Percentiles rank a stretch among this genome's conserved stretches.
Evolutionary conservation across 2,329 filamentous ascomycete species (phyloP).

Genomic region (Cercospora janseana): DNA sequence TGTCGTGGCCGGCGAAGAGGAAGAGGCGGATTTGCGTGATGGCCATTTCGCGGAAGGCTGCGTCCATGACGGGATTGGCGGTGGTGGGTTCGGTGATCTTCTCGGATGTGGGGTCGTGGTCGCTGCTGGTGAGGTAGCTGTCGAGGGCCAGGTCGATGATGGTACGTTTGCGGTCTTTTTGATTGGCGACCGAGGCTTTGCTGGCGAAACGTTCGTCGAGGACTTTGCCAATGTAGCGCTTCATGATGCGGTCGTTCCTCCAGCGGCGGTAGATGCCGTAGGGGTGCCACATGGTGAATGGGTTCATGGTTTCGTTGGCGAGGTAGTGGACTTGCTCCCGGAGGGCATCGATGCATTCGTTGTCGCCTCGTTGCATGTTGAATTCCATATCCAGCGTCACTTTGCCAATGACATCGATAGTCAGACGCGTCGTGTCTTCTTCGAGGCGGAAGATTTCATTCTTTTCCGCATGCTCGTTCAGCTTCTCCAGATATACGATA

Average conservation of each 20-base stretch:
- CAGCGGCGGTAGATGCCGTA: slow-evolving; percentile 25
- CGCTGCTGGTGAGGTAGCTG: slow-evolving; percentile 38
- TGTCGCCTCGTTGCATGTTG: slow-evolving; percentile 36
- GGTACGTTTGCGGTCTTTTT: slow-evolving; percentile 23
- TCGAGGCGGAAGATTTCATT: slow-evolving; percentile 44
- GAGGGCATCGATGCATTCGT: slow-evolving; percentile 41
- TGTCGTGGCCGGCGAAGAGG: slow-evolving; percentile 45
- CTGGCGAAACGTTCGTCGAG: slow-evolving; percentile 38
- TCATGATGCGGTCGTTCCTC: slow-evolving; percentile 27
- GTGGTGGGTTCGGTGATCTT: slow-evolving; percentile 13
- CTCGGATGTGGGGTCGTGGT: slow-evolving; percentile 10
- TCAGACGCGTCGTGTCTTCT: slow-evolving; percentile 41
- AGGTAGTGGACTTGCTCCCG: slow-evolving; percentile 35
- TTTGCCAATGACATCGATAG: slow-evolving; percentile 46
- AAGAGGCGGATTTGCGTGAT: slow-evolving; percentile 40
- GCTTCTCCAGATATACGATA: slow-evolving; percentile 35
- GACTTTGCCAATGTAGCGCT: slow-evolving; percentile 31
- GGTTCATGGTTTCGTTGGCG: slow-evolving; percentile 24
- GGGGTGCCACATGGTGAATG: slow-evolving; percentile 25
- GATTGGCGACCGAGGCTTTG: slow-evolving; percentile 29
- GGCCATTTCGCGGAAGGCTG: slow-evolving; percentile 36
- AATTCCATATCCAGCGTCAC: slow-evolving; percentile 41
- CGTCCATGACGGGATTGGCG: slow-evolving; percentile 30
- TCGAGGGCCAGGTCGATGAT: slow-evolving; percentile 35
- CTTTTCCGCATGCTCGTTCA: slow-evolving; percentile 38